These are phyloP conservation scores for Carex cristatella DNA, from an alignment of 176 grass and related monocot species.

Conservation along the genomic window DNA sequence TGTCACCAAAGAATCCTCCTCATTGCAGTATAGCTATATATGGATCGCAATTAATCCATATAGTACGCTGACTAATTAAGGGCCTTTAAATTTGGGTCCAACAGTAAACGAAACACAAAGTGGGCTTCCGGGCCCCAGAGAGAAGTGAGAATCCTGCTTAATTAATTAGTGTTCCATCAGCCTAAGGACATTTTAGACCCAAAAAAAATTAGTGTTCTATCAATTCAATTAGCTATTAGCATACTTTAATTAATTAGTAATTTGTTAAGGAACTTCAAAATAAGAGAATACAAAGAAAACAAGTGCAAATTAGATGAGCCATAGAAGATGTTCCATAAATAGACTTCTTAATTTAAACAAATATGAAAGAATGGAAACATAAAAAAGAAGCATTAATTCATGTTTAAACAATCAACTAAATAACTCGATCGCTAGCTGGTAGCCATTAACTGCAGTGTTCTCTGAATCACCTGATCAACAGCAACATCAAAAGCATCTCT, in stretches of 20 bases:
- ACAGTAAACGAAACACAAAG: background rate
- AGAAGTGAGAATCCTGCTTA: no score
- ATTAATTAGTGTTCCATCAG: background rate
- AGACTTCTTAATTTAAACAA: background rate
- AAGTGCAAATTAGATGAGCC: no score
- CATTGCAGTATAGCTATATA: background rate
- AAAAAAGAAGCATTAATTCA: background rate
- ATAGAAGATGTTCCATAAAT: no score
- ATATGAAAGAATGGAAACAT: background rate
- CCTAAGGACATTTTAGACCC: no score
- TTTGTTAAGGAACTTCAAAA: background rate
- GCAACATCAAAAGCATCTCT: conserved; percentile 65
- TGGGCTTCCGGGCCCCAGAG: background rate
- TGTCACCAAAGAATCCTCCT: no score
- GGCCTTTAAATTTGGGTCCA: background rate
- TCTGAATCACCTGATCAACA: conserved; percentile 40
- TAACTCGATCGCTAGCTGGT: background rate
- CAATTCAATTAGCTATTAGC: background rate
- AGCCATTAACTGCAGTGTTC: background rate
- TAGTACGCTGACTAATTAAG: background rate
- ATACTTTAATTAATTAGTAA: background rate
- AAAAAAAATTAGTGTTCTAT: background rate
- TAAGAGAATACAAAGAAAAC: background rate
- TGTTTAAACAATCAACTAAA: no score
- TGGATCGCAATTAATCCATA: background rate